These are phyloP conservation scores for Claviceps monticola DNA, from an alignment of 2,329 filamentous ascomycete genomes.

Conservation along the genomic window DNA sequence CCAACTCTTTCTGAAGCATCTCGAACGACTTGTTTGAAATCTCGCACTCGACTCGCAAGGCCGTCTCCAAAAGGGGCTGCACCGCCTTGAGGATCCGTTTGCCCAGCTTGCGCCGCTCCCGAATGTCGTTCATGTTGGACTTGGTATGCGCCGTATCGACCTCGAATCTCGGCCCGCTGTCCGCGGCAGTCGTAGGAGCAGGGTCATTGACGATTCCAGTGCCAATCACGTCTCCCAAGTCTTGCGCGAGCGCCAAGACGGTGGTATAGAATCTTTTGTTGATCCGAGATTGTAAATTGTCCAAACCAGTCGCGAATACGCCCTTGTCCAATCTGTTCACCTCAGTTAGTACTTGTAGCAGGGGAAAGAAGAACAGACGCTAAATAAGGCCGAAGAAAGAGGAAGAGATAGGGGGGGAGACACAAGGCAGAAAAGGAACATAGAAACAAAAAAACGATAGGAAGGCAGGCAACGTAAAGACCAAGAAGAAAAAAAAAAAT, in stretches of 20 bases:
- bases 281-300: constrained; percentile 36
- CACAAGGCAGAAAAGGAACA: background rate
- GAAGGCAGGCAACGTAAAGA: background rate
- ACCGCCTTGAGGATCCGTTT: constrained; percentile 80
- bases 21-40: constrained; percentile 58
- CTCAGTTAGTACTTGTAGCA: no score
- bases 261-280: constrained; percentile 44
- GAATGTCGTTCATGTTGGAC: constrained; percentile 50
- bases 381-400: no score
- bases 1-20: constrained; percentile 57
- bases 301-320: constrained; percentile 40
- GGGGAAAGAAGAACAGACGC: no score
- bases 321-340: constrained; percentile 46
- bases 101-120: constrained; percentile 70
- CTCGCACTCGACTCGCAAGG: constrained; percentile 69
- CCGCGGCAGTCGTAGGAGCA: background rate
- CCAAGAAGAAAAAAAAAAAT: background rate
- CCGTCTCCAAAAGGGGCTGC: constrained; percentile 63
- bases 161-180: constrained; percentile 16
- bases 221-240: constrained; percentile 41
- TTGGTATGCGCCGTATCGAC: constrained; percentile 35
- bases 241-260: constrained; percentile 40
- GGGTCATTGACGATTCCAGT: constrained; percentile 30
- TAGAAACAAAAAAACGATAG: background rate
- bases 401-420: no score